Conservation (phyloP, 2,329 filamentous ascomycete species). For the Cladosporium sp. region DNA sequence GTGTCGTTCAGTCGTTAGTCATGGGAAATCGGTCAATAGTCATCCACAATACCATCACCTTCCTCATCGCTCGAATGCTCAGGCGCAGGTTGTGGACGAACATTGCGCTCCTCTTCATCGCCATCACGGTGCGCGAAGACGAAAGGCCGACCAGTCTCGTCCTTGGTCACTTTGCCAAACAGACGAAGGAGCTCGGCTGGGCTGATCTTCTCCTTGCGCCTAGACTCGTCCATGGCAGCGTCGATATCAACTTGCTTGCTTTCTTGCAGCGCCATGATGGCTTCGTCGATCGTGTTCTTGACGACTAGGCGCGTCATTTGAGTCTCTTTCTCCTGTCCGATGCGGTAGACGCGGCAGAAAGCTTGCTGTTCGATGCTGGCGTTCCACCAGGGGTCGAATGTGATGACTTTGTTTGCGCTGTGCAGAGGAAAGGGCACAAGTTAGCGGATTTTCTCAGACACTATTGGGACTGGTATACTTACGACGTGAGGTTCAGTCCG, state of each 20-base stretch:
- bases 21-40: neutral
- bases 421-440: too few relatives aligned
- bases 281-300: conserved; percentile 53
- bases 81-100: neutral
- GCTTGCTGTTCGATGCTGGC: conserved; percentile 32
- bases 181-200: conserved; percentile 41
- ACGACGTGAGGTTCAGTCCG: conserved; percentile 53
- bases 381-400: conserved; percentile 44
- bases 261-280: conserved; percentile 52
- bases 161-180: conserved; percentile 40
- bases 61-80: conserved; percentile 1
- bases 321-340: conserved; percentile 59
- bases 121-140: conserved; percentile 26
- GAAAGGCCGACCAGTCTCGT: conserved; percentile 36
- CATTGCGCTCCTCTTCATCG: neutral
- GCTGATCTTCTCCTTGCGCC: conserved; percentile 29
- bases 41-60: neutral
- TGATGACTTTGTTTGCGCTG: conserved; percentile 30
- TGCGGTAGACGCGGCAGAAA: conserved; percentile 58
- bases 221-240: conserved; percentile 37
- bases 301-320: conserved; percentile 56
- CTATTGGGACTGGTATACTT: too few relatives aligned
- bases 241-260: conserved; percentile 47
- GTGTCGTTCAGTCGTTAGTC: too few relatives aligned
- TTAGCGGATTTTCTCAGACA: too few relatives aligned